Base-by-base conservation (phyloP, 768 basidiomycete genomes). In the Hortiboletus campestris region DNA sequence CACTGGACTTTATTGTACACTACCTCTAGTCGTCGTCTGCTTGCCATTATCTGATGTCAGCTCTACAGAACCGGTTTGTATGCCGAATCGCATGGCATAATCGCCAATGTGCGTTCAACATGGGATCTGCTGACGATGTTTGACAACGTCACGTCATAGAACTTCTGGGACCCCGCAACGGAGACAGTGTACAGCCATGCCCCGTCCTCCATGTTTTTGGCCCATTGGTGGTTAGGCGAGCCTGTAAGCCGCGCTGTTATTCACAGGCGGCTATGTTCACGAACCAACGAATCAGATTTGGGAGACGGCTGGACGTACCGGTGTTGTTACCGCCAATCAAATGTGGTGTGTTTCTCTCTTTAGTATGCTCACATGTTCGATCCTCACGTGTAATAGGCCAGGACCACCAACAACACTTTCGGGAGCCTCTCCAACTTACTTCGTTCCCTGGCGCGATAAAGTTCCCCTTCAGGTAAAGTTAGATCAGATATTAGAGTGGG, bases 81-180 rank as follows among this genome's bases (percentile, higher is more conserved):
- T 65, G 89, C 89, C 0, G 92, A 95, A 70, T 89, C 89, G 20
- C 92, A 96, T 68, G 94, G 94, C 13, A 93, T 97, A 44, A 82
- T 97, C 22, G 94, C 84, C 13, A 97, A 96, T 64, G 91, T 92
- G 64, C 22, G 81, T 67, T 3, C 19, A 28, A 17, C 12, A 8
- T 13, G 9, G 38, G 28, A 7, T 44, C 6, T 49, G 6, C 20
- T 46, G 28, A 28, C 40, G 32, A 13, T 52, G 12, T 43, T 25
- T 53, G 13, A 54, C 39, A n/a, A 13, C 6, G 4, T 42, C 40
- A 17, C 10, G 8, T 22, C 41, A 17, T 63, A 93, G 91, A 89
- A 90, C 62, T 97, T 96, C 69, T 94, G 85, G 82, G 94, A 95
- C 69, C 92, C 91, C 0, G 66, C 64, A 14, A 77, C 78, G 0